Evolutionary conservation across 2,329 filamentous ascomycete species (phyloP), one percentile per base, ranked within the genome.

Genomic region (Davidsoniella virescens): DNA sequence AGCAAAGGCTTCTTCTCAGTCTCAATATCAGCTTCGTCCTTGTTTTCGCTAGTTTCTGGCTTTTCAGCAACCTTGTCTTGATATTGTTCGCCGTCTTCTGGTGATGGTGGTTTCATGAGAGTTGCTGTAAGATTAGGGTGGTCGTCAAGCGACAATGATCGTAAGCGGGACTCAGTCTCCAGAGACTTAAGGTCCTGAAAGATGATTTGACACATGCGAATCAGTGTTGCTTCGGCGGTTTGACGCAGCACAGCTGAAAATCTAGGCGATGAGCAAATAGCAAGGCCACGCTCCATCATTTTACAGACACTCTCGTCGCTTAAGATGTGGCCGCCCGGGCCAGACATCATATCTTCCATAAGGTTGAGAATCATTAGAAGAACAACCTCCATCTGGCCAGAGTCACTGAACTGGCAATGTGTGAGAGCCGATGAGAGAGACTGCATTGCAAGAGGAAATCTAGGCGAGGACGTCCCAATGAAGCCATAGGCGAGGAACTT

Each of bases 191-290:
- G 68, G 54, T 93, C 81, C 64, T 88, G 84, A 62, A 98, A 98
- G 59, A 98, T 94, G 56, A 94, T 87, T 66, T 98, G 92, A 62
- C 92, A 96, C 92, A 98, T 98, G 57, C 87, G 86, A 43, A 96
- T 86, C 88, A 98, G 95, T 50, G 87, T 83, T 60, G 94, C 92
- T 65, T 98, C 92, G 2, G 92, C 92, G 17, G 88, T 94, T 55
- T 88, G 76, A 55, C 90, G 79, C 50, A 98, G 69, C 3, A 96
- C 80, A 59, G 95, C 88, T 8, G 88, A 95, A 54, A 96, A 80
- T 50, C 90, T 79, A 50, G 85, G 78, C 61, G 96, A 88, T 55
- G 90, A 98, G 69, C 92, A 98, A 70, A 98, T 96, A 61, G 87
- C 94, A 56, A 98, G 67, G 1, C 90, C 92, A 1, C 87, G 90